Percentiles rank a stretch among this genome's conserved stretches.
Conservation (phyloP, 495 filamentous ascomycete genomes). For the Pseudoneurospora amorphoporcata region DNA sequence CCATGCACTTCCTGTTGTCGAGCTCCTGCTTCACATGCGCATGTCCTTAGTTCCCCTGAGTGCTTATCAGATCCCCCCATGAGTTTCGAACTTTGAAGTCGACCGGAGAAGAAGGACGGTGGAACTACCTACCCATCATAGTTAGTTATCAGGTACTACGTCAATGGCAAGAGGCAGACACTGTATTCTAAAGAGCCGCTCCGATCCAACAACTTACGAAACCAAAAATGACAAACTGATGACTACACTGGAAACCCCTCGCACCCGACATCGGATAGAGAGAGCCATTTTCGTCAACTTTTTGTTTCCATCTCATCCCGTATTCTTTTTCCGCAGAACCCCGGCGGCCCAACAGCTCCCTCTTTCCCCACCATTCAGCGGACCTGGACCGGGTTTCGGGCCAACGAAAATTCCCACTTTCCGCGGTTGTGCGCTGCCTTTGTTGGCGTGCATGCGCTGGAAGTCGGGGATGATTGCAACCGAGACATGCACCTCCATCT, state of each 20-base stretch:
- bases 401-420: not conserved
- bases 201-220: not conserved
- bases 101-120: not conserved
- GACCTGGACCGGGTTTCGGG: not conserved
- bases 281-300: not conserved
- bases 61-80: not conserved
- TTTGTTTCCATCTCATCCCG: not conserved
- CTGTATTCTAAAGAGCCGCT: not conserved
- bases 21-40: not conserved
- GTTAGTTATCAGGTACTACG: not conserved
- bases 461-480: not conserved
- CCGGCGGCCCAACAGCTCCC: not conserved
- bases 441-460: not conserved
- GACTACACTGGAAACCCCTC: not conserved
- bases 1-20: not conserved
- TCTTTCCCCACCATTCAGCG: not conserved
- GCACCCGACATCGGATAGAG: not conserved
- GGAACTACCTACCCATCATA: not conserved
- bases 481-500: not conserved
- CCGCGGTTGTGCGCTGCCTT: not conserved
- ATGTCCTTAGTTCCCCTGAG: not conserved
- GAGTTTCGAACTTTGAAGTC: not conserved
- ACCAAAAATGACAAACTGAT: not conserved
- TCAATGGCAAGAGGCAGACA: not conserved
- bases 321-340: not conserved